phyloP scores from a whole-genome alignment of 345 rosid genomes.

The Citrus medica region DNA sequence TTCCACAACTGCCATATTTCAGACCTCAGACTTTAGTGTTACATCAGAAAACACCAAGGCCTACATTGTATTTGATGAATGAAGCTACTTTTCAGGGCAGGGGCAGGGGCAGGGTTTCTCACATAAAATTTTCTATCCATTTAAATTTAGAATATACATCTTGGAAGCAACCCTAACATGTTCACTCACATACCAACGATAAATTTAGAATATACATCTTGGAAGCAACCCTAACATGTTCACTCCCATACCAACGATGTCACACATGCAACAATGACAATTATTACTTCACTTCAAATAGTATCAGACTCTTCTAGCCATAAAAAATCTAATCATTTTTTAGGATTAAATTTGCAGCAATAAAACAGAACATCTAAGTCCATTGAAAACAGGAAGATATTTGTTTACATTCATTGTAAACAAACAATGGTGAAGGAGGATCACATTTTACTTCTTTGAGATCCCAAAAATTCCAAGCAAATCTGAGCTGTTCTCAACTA shows the following conservation, averaged over 20 bases:
- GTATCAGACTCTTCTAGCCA: neutral
- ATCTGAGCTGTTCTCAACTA: constrained; percentile 18
- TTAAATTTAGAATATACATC: neutral
- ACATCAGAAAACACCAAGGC: neutral
- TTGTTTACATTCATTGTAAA: neutral
- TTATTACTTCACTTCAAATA: neutral
- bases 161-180: neutral
- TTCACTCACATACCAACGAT: neutral
- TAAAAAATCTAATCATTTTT: neutral
- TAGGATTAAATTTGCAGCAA: neutral
- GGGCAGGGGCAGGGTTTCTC: neutral
- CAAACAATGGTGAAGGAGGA: neutral
- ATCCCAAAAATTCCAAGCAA: neutral
- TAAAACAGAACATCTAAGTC: neutral
- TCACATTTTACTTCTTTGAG: neutral
- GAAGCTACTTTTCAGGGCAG: neutral
- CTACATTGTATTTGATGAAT: too few relatives aligned
- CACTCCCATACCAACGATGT: neutral
- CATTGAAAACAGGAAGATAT: neutral
- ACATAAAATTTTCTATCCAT: neutral
- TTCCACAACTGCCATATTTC: neutral
- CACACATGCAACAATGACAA: neutral
- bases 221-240: neutral
- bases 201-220: neutral
- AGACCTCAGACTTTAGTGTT: neutral